A percentile compares a stretch with the other conserved stretches of the same genome.
Evolutionary conservation across 1,284 basidiomycete species (phyloP).

Genomic region (Schizopora paradoxa): DNA sequence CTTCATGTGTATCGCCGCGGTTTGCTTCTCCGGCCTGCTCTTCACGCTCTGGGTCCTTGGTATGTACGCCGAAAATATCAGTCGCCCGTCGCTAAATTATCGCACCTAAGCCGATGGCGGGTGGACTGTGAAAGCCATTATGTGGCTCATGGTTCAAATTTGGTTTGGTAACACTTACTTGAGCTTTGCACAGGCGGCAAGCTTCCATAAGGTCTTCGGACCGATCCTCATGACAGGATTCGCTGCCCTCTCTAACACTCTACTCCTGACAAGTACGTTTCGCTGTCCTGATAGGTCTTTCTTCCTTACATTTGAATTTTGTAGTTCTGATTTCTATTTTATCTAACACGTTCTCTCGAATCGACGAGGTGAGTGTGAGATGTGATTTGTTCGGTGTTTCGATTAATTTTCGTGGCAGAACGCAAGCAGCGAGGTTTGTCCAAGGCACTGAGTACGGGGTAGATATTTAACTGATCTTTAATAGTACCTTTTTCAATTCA

Average conservation of each 20-base stretch:
- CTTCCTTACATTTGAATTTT: conserved; percentile 21
- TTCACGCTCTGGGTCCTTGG: conserved; percentile 82
- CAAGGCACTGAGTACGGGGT: conserved; percentile 1
- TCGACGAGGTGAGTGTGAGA: conserved; percentile 57
- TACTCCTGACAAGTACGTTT: conserved; percentile 69
- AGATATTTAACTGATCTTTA: conserved; percentile 1
- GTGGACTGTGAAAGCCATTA: conserved; percentile 68
- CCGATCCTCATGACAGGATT: conserved; percentile 84
- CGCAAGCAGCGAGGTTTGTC: conserved; percentile 69
- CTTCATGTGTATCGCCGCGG: conserved; percentile 77
- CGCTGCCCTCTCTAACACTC: conserved; percentile 76
- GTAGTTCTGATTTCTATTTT: conserved; percentile 81
- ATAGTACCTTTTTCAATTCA: conserved; percentile 83
- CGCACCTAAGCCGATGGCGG: conserved; percentile 35
- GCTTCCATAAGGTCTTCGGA: conserved; percentile 81
- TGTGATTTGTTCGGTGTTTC: conserved; percentile 6
- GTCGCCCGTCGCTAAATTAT: conserved; percentile 17
- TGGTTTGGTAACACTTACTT: conserved; percentile 81
- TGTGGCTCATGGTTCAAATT: conserved; percentile 78
- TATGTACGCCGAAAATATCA: conserved; percentile 22
- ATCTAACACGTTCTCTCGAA: conserved; percentile 78
- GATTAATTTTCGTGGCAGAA: conserved; percentile 42
- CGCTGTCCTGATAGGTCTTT: not conserved
- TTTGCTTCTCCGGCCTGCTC: conserved; percentile 84
- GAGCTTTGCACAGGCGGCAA: conserved; percentile 62